phyloP scores from a whole-genome alignment of 176 grass and related monocot genomes.

The bread wheat (Triticum aestivum) region IWGSC_CS_RefSeq_v2.1 NC_057796.1:487082905-487083404 shows the following conservation, averaged over 20 bases:
- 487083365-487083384: background rate
- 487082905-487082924: slow-evolving; percentile 85
- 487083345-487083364: background rate
- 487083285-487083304: background rate
- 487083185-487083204: slow-evolving; percentile 3
- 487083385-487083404: background rate
- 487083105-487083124: background rate
- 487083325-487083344: background rate
- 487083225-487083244: background rate
- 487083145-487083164: background rate
- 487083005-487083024: background rate
- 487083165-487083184: background rate
- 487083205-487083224: background rate
- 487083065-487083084: background rate
- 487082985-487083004: slow-evolving; percentile 90
- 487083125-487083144: background rate
- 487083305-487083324: slow-evolving; percentile 2
- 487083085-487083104: background rate
- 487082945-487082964: slow-evolving; percentile 81
- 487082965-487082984: slow-evolving; percentile 95
- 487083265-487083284: background rate
- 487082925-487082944: slow-evolving; percentile 98
- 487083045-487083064: background rate
- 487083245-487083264: background rate
- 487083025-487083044: background rate